Evolutionary conservation across 1,284 basidiomycete genomes (phyloP).

Genomic region (Ceratobasidium sp.): DNA sequence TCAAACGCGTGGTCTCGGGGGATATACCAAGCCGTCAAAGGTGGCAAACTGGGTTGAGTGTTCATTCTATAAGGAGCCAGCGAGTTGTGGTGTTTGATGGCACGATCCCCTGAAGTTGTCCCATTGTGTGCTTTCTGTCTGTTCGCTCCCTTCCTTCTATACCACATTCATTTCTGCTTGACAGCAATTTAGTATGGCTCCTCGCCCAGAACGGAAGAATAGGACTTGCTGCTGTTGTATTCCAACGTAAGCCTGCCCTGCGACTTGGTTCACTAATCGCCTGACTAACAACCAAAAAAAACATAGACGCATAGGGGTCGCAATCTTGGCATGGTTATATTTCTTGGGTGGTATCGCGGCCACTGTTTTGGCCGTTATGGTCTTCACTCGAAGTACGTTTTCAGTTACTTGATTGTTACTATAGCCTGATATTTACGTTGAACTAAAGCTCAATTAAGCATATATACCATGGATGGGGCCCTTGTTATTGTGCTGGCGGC

Average conservation of each 20-base stretch:
- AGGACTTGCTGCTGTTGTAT: conserved; percentile 24
- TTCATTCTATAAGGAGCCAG: neutral
- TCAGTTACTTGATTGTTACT: neutral
- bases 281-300: no score
- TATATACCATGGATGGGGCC: neutral
- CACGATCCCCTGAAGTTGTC: no score
- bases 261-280: no score
- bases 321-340: conserved; percentile 8
- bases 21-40: neutral
- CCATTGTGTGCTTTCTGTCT: neutral
- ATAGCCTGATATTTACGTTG: neutral
- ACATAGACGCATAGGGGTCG: neutral
- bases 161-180: neutral
- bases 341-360: neutral
- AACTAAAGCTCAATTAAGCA: neutral
- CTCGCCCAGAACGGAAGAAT: conserved; percentile 5
- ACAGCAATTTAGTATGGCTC: neutral
- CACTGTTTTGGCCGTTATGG: neutral
- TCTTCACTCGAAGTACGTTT: neutral
- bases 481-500: conserved; percentile 1
- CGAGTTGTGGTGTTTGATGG: neutral
- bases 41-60: conserved; percentile 3
- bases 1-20: no score
- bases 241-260: conserved; percentile 5
- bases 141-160: neutral